Conservation (phyloP, 352 stramenopile species). For the Lagenidium giganteum region DNA sequence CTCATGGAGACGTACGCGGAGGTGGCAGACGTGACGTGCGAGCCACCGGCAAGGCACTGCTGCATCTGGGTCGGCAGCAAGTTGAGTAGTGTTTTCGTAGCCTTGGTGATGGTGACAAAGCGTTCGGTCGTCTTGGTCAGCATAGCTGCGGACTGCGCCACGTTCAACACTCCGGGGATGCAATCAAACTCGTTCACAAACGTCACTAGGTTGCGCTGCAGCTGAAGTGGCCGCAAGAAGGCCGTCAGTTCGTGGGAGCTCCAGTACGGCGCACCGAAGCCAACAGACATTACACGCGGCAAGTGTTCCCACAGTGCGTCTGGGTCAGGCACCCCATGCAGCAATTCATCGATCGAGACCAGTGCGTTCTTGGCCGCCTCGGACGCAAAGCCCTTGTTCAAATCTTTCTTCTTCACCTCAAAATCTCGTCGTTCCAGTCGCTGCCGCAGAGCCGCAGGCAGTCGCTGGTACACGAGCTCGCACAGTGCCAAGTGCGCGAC, state of each 20-base stretch:
- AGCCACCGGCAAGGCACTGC: constrained; percentile 26
- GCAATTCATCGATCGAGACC: constrained; percentile 10
- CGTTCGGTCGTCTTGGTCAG: constrained; percentile 58
- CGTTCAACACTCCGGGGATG: constrained; percentile 67
- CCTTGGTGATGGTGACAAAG: constrained; percentile 65
- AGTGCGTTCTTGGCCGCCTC: not conserved
- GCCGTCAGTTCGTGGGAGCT: not conserved
- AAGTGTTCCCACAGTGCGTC: not conserved
- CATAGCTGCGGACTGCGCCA: constrained; percentile 57
- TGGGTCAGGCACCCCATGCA: constrained; percentile 8
- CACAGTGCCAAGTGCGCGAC: constrained; percentile 63
- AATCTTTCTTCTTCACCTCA: constrained; percentile 23
- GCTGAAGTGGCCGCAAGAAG: too few relatives aligned
- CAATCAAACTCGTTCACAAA: constrained; percentile 80
- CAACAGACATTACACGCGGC: constrained; percentile 7
- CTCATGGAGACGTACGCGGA: constrained; percentile 68
- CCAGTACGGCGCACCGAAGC: constrained; percentile 15
- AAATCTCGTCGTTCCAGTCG: constrained; percentile 53
- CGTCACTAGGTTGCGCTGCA: constrained; percentile 14
- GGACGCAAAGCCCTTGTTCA: constrained; percentile 2
- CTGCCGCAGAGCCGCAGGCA: constrained; percentile 38
- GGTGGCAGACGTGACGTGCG: constrained; percentile 18
- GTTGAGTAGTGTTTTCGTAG: constrained; percentile 50
- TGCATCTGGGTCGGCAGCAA: constrained; percentile 59
- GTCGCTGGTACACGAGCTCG: constrained; percentile 49